Percentiles rank a stretch among this genome's conserved stretches.
Conservation (phyloP, 768 basidiomycete genomes). For the Postia placenta region DNA sequence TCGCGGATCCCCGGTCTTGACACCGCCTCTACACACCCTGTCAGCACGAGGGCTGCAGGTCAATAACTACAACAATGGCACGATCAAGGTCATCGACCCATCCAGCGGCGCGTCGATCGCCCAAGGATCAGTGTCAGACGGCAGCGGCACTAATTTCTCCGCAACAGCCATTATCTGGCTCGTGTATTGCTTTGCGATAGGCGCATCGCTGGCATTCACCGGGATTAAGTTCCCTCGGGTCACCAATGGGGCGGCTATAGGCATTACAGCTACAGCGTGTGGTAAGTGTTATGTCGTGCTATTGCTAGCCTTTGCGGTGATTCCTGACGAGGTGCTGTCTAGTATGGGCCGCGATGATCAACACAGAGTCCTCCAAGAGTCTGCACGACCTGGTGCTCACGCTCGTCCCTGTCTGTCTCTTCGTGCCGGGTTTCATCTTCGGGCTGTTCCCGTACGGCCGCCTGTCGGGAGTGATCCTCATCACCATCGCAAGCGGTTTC, state of each 20-base stretch:
- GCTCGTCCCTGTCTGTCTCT: conserved; percentile 42
- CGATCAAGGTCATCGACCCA: conserved; percentile 37
- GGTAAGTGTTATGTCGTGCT: conserved; percentile 11
- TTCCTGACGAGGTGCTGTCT: background rate
- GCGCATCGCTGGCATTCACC: conserved; percentile 46
- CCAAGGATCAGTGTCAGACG: conserved; percentile 56
- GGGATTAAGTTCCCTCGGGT: conserved; percentile 54
- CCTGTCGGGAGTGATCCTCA: conserved; percentile 36
- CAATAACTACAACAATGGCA: conserved; percentile 26
- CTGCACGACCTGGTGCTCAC: conserved; percentile 48
- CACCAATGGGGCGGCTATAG: conserved; percentile 49
- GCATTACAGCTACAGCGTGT: conserved; percentile 41
- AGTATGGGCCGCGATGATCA: conserved; percentile 64
- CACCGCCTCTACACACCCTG: background rate
- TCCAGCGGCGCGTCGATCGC: conserved; percentile 35
- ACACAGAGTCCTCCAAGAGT: conserved; percentile 42
- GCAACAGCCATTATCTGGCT: conserved; percentile 54
- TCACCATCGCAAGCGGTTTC: conserved; percentile 50
- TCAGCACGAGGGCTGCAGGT: conserved; percentile 5
- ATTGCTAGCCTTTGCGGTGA: too few species aligned
- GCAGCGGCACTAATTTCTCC: conserved; percentile 42
- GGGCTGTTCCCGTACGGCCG: conserved; percentile 50
- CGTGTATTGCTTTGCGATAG: conserved; percentile 42
- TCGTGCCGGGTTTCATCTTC: conserved; percentile 42
- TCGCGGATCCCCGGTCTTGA: conserved; percentile 6